Base-by-base conservation (phyloP, 1,284 basidiomycete genomes). In the Cutaneotrichosporon sp. region DNA sequence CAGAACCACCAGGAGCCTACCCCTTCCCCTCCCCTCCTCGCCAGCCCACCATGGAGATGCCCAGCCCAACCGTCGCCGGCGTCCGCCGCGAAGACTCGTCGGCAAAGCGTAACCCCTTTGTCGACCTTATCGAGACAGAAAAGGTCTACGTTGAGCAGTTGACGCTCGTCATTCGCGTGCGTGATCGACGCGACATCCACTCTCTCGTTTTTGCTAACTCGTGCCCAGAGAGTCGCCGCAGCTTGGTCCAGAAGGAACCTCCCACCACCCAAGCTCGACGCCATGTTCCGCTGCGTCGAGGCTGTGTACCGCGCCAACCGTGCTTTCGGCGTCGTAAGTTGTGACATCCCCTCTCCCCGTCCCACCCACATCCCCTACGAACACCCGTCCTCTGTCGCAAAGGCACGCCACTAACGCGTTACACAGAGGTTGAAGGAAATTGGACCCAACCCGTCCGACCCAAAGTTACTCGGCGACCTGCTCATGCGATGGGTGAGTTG, bases 241-340 rank as follows among this genome's bases (percentile, higher is more conserved):
- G 96, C 96, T 50, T 98, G 94, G 94, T 97, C 92, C 13, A 80
- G 90, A 38, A 83, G 85, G 43, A 96, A 97, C 73, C 85, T 98
- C 40, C 94, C 96, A 15, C 96, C 94, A 2, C 82, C 83, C 13
- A 87, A 90, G 65, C 81, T 98, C 36, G 94, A 98, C 72, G 77
- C 80, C 50, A 93, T 98, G 89, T 98, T 98, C 75, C 81, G 94
- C 60, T 86, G 86, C 65, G 83, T 97, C 46, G 94, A 98, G 74
- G 81, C 81, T 20, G 84, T 97, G 20, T 97, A 93, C 77, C 88
- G 92, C 68, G 87, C 88, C 37, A 97, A 96, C 74, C 83, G 91
- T 54, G 76, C 80, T 1, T 81, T 98, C 62, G 81, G 87, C 50
- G 77, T 80, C 39, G 90, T 92, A 64, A 66, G 87, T 67, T 46